phyloP scores from a whole-genome alignment of 805 yeast genomes.

The Candida pseudofarinosa region DNA sequence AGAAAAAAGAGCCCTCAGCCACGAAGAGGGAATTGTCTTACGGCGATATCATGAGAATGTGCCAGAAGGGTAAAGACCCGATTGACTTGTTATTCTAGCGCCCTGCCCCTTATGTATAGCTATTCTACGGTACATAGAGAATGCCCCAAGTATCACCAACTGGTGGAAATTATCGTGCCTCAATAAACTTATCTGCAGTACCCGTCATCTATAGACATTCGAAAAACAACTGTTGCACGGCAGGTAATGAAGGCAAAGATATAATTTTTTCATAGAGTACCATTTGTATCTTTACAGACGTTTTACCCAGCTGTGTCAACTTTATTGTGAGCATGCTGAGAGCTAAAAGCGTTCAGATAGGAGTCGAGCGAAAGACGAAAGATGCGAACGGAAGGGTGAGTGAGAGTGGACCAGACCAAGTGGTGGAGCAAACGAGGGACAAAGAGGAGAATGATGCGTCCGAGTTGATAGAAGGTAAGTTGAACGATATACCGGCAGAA shows the following conservation, averaged over 20 bases:
- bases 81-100: slow-evolving; percentile 8
- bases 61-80: slow-evolving; percentile 11
- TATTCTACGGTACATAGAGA: neutral
- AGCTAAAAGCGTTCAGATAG: neutral
- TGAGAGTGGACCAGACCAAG: neutral
- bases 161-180: neutral
- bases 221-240: neutral
- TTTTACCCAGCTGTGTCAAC: neutral
- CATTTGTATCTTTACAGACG: neutral
- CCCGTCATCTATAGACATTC: neutral
- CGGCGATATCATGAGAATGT: slow-evolving; percentile 5
- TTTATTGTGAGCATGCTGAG: neutral
- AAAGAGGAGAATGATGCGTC: neutral
- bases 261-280: too few species aligned
- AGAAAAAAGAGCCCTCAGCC: neutral
- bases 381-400: neutral
- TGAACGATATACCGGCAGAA: slow-evolving; percentile 19
- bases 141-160: neutral
- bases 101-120: neutral
- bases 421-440: neutral
- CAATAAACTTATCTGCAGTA: neutral
- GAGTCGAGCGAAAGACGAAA: neutral
- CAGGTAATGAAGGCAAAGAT: neutral
- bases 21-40: slow-evolving; percentile 3
- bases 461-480: slow-evolving; percentile 8